phyloP scores from a whole-genome alignment of 495 filamentous ascomycete species.

The Aspergillus bertholletiae region DNA sequence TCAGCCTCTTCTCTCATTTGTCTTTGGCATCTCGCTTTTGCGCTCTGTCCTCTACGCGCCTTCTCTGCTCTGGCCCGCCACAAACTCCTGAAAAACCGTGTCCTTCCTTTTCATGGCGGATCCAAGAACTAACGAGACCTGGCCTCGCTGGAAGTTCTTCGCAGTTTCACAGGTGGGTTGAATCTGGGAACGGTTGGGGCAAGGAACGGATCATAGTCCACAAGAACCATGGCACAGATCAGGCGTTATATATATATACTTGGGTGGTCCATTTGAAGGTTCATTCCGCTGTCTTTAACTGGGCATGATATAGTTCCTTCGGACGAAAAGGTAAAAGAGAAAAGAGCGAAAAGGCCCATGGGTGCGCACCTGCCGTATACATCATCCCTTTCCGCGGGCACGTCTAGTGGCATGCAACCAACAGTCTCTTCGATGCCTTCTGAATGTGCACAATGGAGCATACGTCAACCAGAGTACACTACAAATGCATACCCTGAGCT shows the following conservation, averaged over 20 bases:
- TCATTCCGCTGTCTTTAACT: neutral
- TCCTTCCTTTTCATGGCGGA: slow-evolving; percentile 6
- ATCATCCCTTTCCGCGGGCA: neutral
- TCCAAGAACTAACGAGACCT: neutral
- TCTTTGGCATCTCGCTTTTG: too few species aligned
- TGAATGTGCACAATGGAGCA: too few species aligned
- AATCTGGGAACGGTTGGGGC: neutral
- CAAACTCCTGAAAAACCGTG: too few species aligned
- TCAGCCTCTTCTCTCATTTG: too few species aligned
- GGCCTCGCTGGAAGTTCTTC: too few species aligned
- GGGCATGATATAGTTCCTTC: neutral
- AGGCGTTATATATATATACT: neutral
- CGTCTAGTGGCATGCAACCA: neutral
- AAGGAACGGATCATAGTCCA: neutral
- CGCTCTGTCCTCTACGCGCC: too few species aligned
- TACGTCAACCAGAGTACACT: too few species aligned
- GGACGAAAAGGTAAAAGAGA: neutral
- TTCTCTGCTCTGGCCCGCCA: too few species aligned
- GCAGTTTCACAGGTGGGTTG: neutral
- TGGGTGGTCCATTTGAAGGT: neutral
- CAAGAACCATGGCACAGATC: slow-evolving; percentile 5
- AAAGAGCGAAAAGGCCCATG: neutral
- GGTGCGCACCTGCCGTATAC: neutral
- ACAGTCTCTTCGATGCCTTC: neutral
- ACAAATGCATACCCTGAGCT: neutral